Evolutionary conservation across 2,329 filamentous ascomycete species (phyloP).

Genomic region (Grosmannia clavigera): DNA sequence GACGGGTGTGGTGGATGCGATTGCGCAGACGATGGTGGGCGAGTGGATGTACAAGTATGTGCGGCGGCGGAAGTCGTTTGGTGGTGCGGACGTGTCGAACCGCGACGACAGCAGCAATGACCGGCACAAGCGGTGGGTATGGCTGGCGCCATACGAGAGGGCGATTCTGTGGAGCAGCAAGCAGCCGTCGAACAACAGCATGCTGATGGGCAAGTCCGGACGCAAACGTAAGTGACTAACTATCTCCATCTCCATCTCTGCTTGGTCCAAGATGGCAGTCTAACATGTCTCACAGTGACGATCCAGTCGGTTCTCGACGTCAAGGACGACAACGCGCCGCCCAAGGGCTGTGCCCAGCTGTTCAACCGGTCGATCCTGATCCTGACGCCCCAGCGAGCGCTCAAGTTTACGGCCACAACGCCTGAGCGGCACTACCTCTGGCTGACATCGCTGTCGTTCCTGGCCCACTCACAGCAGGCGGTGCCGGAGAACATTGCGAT

Average conservation of each 20-base stretch:
- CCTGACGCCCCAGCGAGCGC: conserved; percentile 77
- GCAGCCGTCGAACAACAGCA: conserved; percentile 78
- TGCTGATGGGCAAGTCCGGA: conserved; percentile 85
- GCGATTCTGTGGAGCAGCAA: conserved; percentile 98
- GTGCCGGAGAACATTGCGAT: conserved; percentile 58
- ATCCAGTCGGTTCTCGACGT: conserved; percentile 97
- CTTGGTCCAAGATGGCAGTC: neutral
- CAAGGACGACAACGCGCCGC: conserved; percentile 79
- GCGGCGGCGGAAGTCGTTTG: conserved; percentile 79
- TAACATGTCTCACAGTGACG: conserved; percentile 46
- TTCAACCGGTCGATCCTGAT: conserved; percentile 95
- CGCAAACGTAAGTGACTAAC: conserved; percentile 64
- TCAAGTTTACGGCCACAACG: conserved; percentile 84
- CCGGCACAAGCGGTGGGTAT: conserved; percentile 95
- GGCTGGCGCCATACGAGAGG: conserved; percentile 92
- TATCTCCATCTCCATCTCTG: neutral
- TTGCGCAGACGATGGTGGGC: conserved; percentile 96
- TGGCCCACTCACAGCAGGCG: conserved; percentile 77
- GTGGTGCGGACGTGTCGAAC: conserved; percentile 54
- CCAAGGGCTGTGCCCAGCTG: conserved; percentile 51
- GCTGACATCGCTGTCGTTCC: conserved; percentile 87
- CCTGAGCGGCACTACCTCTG: conserved; percentile 86
- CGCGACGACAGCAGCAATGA: conserved; percentile 61
- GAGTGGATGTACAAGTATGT: conserved; percentile 96
- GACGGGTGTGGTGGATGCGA: conserved; percentile 82